Conservation (phyloP, 192 early-diverging fungal species). For the Backusella parvicylindrica region DNA sequence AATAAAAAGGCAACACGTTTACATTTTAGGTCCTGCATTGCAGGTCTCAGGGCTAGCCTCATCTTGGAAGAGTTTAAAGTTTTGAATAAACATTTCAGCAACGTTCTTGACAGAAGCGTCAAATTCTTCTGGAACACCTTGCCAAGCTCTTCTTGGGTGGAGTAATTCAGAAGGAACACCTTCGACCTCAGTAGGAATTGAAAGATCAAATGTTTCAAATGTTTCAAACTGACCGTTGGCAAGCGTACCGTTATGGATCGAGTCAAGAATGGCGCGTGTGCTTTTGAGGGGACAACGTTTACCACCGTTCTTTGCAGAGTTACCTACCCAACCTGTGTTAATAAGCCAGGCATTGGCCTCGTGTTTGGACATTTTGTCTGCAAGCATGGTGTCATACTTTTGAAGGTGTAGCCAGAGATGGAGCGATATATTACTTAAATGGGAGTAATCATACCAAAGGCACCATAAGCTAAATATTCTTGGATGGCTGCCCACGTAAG, state of each 20-base stretch:
- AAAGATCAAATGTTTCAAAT: slow-evolving; percentile 84
- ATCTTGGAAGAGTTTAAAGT: slow-evolving; percentile 84
- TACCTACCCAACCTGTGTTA: slow-evolving; percentile 97
- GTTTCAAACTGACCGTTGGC: slow-evolving; percentile 76
- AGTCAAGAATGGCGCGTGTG: slow-evolving; percentile 95
- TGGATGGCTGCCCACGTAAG: slow-evolving; percentile 87
- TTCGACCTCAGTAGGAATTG: slow-evolving; percentile 76
- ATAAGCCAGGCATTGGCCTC: slow-evolving; percentile 86
- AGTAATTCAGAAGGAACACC: slow-evolving; percentile 82
- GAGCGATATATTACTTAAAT: slow-evolving; percentile 97
- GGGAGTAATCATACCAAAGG: slow-evolving; percentile 93
- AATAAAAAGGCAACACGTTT: background rate
- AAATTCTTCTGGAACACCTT: slow-evolving; percentile 69
- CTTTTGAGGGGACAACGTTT: slow-evolving; percentile 93
- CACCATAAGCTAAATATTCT: slow-evolving; percentile 96
- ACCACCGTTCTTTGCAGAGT: slow-evolving; percentile 74
- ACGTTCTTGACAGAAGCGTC: slow-evolving; percentile 65
- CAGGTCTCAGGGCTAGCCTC: slow-evolving; percentile 73
- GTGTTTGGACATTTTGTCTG: slow-evolving; percentile 86
- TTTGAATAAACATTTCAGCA: slow-evolving; percentile 79
- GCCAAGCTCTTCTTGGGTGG: slow-evolving; percentile 85
- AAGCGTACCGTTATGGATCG: slow-evolving; percentile 93
- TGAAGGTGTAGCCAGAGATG: slow-evolving; percentile 93
- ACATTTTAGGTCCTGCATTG: slow-evolving; percentile 56
- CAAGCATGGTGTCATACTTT: slow-evolving; percentile 94